phyloP scores from a whole-genome alignment of 257 asterid genomes.

The Petunia secreta region DNA sequence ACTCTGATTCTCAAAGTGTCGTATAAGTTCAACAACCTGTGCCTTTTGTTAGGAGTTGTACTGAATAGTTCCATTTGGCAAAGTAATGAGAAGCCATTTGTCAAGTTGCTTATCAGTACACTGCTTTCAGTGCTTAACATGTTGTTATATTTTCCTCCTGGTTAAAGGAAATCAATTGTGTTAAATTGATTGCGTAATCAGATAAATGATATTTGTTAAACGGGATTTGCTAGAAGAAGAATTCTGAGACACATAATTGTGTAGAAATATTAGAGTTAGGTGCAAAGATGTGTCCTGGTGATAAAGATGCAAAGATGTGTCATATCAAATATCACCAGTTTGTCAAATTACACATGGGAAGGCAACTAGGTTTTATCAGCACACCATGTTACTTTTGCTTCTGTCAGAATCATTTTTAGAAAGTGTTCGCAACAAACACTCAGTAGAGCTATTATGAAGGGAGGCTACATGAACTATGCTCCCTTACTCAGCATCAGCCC shows the following conservation, averaged over 20 bases:
- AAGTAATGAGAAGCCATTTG: not conserved
- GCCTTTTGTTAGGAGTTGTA: not conserved
- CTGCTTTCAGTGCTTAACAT: not conserved
- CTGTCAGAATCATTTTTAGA: not conserved
- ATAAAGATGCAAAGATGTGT: not conserved
- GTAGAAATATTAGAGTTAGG: not conserved
- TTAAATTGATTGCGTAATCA: not conserved
- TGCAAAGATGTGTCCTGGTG: not conserved
- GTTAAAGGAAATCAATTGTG: conserved; percentile 5
- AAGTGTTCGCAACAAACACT: conserved; percentile 1
- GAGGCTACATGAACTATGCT: not conserved
- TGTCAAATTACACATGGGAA: conserved; percentile 5
- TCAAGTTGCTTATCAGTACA: not conserved
- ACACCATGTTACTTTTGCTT: not conserved
- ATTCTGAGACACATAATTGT: not conserved
- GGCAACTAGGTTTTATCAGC: not conserved
- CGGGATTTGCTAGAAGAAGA: not conserved
- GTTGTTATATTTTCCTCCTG: not conserved
- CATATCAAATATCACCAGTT: not conserved
- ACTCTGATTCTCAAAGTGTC: not conserved
- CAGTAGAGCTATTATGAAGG: not conserved
- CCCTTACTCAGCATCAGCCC: not conserved
- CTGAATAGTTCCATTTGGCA: not conserved
- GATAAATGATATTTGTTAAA: not conserved
- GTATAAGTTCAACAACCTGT: not conserved